Evolutionary conservation across 2,329 filamentous ascomycete genomes (phyloP), one percentile per base, ranked within the genome.

Genomic region (Hymenoscyphus linearis): DNA sequence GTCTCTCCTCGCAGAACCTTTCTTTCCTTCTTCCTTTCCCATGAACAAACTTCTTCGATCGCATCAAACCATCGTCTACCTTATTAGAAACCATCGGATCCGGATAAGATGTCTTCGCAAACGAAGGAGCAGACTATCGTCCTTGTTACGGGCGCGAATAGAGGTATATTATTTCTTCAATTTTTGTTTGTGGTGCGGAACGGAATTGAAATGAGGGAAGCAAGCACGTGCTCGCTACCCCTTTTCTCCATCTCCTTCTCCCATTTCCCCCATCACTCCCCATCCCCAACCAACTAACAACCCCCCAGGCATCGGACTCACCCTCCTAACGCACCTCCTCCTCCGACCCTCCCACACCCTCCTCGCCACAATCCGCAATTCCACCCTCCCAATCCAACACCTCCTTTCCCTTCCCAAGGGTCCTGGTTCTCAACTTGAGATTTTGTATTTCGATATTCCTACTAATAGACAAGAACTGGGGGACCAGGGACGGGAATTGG

Each of bases 291-390:
- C 60, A 68, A 62, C 56, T 55, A 40, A 16, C 55, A 57, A 59
- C 57, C 57, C 13, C n/a, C 22, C 57, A 71, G 70, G 69, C 26
- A 69, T 69, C 59, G 77, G 77, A 2, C 66, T 72, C 10, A 71
- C 69, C 4, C 65, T 77, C 10, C 65, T 71, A 53, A 58, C 69
- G 40, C 26, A 57, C 2, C 76, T 76, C 64, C 74, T 80, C 44
- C 61, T 65, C 1, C 67, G 72, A 1, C 73, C 77, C 0, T 67
- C 74, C 52, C 74, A 72, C 18, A 76, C 69, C 18, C 74, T 79
- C 47, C 73, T 80, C 14, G 76, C 74, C 22, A 75, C 74, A 5
- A 70, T 76, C 34, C 76, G 76, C 25, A 67, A 73, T n/a, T 1
- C 10, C 2, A 12, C 25, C 14, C 69, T 64, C 25, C 18, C 66